Conservation (phyloP, 257 asterid genomes). For the Mentha longifolia region DNA sequence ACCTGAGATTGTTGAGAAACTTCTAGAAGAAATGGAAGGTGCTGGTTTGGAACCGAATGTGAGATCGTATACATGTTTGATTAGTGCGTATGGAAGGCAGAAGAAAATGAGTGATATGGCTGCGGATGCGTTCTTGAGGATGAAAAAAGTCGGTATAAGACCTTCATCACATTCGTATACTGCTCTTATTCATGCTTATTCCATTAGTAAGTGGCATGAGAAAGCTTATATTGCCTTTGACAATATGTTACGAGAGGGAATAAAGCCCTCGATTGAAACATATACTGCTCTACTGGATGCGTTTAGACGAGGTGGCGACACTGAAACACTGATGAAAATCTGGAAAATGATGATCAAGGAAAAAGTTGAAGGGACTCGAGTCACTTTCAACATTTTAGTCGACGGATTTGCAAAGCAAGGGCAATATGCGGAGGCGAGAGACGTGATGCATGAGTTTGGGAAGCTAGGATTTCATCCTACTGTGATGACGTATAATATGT, state of each 20-base stretch:
- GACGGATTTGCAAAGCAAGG: conserved; percentile 97
- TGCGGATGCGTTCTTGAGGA: conserved; percentile 81
- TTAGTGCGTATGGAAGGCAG: conserved; percentile 89
- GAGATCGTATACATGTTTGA: conserved; percentile 81
- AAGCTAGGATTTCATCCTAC: conserved; percentile 80
- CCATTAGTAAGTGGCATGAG: conserved; percentile 82
- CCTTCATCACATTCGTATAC: conserved; percentile 92
- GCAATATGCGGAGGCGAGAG: conserved; percentile 76
- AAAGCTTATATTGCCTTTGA: conserved; percentile 75
- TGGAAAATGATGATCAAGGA: conserved; percentile 84
- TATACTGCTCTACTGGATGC: conserved; percentile 88
- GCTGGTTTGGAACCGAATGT: conserved; percentile 72
- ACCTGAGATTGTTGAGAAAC: conserved; percentile 81
- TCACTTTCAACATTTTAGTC: conserved; percentile 77
- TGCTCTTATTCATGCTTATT: conserved; percentile 86
- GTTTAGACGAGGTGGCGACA: conserved; percentile 85
- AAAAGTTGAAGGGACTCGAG: conserved; percentile 68
- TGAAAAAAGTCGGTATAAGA: conserved; percentile 78
- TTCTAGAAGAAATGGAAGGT: conserved; percentile 78
- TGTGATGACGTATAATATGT: conserved; percentile 92
- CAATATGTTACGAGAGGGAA: conserved; percentile 71
- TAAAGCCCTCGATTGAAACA: conserved; percentile 81
- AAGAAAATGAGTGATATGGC: conserved; percentile 87
- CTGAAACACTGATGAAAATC: conserved; percentile 71
- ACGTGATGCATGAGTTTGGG: conserved; percentile 76